phyloP scores from a whole-genome alignment of 2,329 filamentous ascomycete species.

The Colletotrichum spinosum region DNA sequence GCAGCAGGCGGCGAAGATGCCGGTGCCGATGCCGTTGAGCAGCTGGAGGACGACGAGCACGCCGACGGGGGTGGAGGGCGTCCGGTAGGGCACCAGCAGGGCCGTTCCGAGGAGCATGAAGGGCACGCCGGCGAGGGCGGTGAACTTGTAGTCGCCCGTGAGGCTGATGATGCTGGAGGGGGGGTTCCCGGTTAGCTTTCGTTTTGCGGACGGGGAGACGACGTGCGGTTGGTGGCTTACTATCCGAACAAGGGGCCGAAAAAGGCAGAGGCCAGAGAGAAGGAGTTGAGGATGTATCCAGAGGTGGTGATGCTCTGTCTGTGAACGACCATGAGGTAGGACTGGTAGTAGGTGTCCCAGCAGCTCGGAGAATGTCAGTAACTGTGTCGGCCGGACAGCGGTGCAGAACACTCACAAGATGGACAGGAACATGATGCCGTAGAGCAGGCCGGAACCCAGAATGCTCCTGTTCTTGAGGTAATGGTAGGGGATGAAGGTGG shows the following conservation, averaged over 20 bases:
- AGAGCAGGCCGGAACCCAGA: conserved; percentile 42
- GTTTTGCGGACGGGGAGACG: too few relatives aligned
- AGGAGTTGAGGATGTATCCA: conserved; percentile 48
- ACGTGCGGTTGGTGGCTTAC: conserved; percentile 17
- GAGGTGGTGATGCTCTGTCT: conserved; percentile 43
- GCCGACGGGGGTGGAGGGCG: conserved; percentile 44
- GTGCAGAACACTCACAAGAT: conserved; percentile 39
- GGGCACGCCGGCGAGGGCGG: conserved; percentile 48
- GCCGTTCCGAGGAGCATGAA: conserved; percentile 45
- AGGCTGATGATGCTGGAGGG: conserved; percentile 41
- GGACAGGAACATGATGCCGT: conserved; percentile 43
- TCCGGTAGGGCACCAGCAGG: conserved; percentile 51
- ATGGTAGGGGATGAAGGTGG: conserved; percentile 62
- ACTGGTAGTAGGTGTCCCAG: conserved; percentile 55
- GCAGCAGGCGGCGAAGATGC: conserved; percentile 50
- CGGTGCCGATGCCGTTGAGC: conserved; percentile 51
- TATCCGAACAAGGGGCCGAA: conserved; percentile 53
- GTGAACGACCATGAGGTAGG: conserved; percentile 53
- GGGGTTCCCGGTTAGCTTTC: conserved; percentile 40
- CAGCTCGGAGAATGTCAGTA: conserved; percentile 39
- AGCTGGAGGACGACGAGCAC: conserved; percentile 53
- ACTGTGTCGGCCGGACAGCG: too few relatives aligned
- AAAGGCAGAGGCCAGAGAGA: conserved; percentile 52
- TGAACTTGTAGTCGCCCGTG: conserved; percentile 48
- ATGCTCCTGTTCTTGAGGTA: conserved; percentile 55